Base-by-base conservation (phyloP, 108 stramenopile species). In the Skeletonema costatum region DNA sequence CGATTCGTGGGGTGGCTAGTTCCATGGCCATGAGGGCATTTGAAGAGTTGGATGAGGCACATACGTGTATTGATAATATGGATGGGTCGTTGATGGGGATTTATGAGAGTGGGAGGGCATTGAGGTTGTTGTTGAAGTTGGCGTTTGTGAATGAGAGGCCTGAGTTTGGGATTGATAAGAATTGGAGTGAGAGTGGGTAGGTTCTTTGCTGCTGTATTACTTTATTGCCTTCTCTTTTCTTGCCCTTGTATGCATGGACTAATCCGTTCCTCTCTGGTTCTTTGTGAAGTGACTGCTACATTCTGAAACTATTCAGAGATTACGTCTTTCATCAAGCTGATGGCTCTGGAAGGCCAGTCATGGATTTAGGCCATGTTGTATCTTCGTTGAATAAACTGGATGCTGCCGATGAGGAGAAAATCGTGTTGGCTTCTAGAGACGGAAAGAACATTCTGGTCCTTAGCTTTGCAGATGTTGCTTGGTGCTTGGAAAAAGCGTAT, bases 261-360 rank as follows among this genome's bases (percentile, higher is more conserved):
- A 11, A 41, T 41, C 19, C 50, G 3, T 17, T 50, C 17, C 6
- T n/a, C 17, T 19, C 12, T 51, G n/a, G 5, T 51, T 19, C 19
- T 51, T 4, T 19, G 1, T 51, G 48, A 0, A 51, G 50, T 51
- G 96, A 96, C 71, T 89, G 92, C 66, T 95, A 95, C 60, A 77
- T 96, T 59, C 73, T 98, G 39, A 94, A 93, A 63, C 82, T 98
- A 59, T 98, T 98, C 85, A 86, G 97, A 64, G 97, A 97, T 85
- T 97, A 87, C 82, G 91, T 93, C n/a, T 94, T 94, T 75, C 93
- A 93, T 71, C 93, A 98, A 90, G 94, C 92, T 25, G 96, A 98
- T 79, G 92, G 85, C 7, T 71, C 84, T 66, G 96, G 96, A 8
- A 82, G 89, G 69, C 96, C 97, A 32, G 90, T 96, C 12, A 92